Base-by-base conservation (phyloP, 23 red algal genomes). In the Gracilaria caudata region DNA sequence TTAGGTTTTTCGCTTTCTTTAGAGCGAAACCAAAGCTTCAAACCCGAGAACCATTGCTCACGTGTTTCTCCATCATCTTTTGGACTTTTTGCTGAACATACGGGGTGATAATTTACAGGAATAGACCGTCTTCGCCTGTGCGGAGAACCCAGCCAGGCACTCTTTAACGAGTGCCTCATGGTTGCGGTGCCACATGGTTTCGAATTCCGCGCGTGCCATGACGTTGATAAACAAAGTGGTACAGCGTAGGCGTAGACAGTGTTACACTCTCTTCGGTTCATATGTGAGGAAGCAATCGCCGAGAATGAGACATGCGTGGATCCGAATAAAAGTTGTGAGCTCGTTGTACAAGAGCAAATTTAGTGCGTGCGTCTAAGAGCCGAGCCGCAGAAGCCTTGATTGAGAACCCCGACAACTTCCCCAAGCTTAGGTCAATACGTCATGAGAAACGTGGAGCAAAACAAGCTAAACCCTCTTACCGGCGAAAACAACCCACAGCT, bases 1-100 rank as follows among this genome's bases (percentile, higher is more conserved):
- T 75, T 39, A 35, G 39, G 17, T 35, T 86, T 58, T 36, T 56
- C 65, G 7, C 59, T 51, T 0, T 73, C 46, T 56, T 72, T 86
- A 12, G 53, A 58, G 20, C 44, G 34, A 64, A 68, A 73, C 82
- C 82, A 86, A 19, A 86, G 38, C 66, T 86, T 86, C 13, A 86
- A 20, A 86, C 64, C 82, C 11, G 41, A 47, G 26, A 86, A 86
- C 82, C 82, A 86, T 30, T 61, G 32, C 30, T 72, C 44, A 61
- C 66, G 64, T 20, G 40, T 59, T 17, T 44, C 25, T 40, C 51
- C 77, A 26, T 63, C n/a, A 24, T 80, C 77, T 35, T 80, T 23
- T 49, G 70, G 70, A 17, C n/a, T 40, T 75, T 47, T 43, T 49
- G 43, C 40, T 3, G 70, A 47, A 47, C 70, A 75, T 26, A 47